phyloP scores from a whole-genome alignment of 257 asterid species.

The Solanum microdontum region DNA sequence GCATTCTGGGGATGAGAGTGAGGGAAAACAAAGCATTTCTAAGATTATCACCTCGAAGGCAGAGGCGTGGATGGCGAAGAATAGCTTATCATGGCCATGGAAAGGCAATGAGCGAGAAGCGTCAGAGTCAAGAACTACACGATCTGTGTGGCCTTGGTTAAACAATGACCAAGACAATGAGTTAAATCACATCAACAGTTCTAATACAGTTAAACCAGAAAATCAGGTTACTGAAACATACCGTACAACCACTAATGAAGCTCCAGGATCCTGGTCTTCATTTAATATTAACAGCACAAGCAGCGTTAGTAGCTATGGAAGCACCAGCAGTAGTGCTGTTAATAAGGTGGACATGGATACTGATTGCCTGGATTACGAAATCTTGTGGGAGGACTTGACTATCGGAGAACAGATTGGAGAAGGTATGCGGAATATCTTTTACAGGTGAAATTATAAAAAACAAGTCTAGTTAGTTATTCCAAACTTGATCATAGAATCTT shows the following conservation, averaged over 20 bases:
- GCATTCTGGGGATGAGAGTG: conserved; percentile 59
- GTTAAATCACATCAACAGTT: conserved; percentile 20
- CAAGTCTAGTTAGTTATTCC: background rate
- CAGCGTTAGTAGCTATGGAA: conserved; percentile 80
- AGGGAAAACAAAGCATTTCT: conserved; percentile 62
- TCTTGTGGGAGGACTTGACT: conserved; percentile 93
- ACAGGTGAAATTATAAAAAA: background rate
- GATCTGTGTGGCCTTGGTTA: conserved; percentile 67
- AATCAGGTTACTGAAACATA: conserved; percentile 33
- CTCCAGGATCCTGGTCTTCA: conserved; percentile 79
- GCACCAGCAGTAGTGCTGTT: conserved; percentile 64
- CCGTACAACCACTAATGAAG: conserved; percentile 43
- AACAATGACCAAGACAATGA: conserved; percentile 58
- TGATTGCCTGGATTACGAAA: conserved; percentile 72
- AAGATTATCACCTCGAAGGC: conserved; percentile 62
- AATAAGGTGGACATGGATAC: conserved; percentile 59
- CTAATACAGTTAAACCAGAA: conserved; percentile 30
- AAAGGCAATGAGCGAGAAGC: conserved; percentile 62
- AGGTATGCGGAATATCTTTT: conserved; percentile 36
- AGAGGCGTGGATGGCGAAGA: conserved; percentile 73
- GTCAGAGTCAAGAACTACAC: conserved; percentile 44
- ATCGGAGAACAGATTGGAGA: conserved; percentile 90
- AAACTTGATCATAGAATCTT: background rate
- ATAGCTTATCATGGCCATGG: conserved; percentile 72
- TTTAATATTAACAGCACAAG: conserved; percentile 72